phyloP scores from a whole-genome alignment of 768 basidiomycete species.

The Ramaria sp. region DNA sequence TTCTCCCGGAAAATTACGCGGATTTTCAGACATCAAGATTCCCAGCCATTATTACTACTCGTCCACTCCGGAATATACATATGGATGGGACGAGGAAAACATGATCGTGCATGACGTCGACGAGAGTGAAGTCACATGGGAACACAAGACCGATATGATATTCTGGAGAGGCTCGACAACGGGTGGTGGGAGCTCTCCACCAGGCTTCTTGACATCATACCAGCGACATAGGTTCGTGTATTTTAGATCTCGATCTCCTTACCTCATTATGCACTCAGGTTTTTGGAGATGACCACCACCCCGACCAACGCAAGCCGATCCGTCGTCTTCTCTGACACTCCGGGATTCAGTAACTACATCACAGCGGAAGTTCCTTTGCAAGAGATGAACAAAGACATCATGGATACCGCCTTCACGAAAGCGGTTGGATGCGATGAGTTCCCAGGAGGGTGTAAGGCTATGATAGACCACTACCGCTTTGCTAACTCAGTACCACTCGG shows the following conservation, averaged over 20 bases:
- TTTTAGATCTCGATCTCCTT: slow-evolving; percentile 11
- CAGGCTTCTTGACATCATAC: slow-evolving; percentile 72
- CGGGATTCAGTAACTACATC: slow-evolving; percentile 42
- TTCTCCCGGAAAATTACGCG: slow-evolving; percentile 78
- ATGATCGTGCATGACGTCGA: slow-evolving; percentile 60
- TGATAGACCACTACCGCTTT: slow-evolving; percentile 57
- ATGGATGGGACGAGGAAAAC: slow-evolving; percentile 79
- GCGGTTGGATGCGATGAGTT: slow-evolving; percentile 59
- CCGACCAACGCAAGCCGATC: slow-evolving; percentile 41
- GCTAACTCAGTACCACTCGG: slow-evolving; percentile 71
- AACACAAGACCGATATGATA: slow-evolving; percentile 72
- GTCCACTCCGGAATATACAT: slow-evolving; percentile 72
- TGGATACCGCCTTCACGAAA: slow-evolving; percentile 88
- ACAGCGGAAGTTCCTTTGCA: slow-evolving; percentile 51
- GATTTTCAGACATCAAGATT: slow-evolving; percentile 85
- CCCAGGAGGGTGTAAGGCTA: slow-evolving; percentile 63
- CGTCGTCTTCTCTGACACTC: slow-evolving; percentile 62
- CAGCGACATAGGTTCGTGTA: slow-evolving; percentile 67
- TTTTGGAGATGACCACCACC: slow-evolving; percentile 71
- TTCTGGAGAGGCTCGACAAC: slow-evolving; percentile 97
- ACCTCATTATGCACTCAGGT: slow-evolving; percentile 23
- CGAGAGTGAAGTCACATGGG: slow-evolving; percentile 82
- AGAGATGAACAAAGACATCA: slow-evolving; percentile 63
- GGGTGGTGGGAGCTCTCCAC: slow-evolving; percentile 82
- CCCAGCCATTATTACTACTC: slow-evolving; percentile 96